Evolutionary conservation across 2,329 filamentous ascomycete genomes (phyloP), one percentile per base, ranked within the genome.

Genomic region (Xylariaceae sp.): DNA sequence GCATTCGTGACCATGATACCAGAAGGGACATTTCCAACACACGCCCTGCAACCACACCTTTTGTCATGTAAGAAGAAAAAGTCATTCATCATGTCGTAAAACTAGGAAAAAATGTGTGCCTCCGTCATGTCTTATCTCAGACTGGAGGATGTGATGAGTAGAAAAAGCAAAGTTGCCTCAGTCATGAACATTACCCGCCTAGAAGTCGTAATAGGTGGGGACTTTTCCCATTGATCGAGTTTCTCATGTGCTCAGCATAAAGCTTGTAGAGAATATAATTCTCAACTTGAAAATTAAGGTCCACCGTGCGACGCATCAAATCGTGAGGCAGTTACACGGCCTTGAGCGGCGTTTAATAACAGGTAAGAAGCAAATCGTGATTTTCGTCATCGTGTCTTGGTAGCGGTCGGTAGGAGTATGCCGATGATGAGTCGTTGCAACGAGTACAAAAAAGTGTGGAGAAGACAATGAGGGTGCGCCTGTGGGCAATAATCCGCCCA

Each of bases 1-100:
- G 59, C 62, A 48, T 59, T 66, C 63, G 60, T 64, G 55, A 57
- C 57, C 55, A 56, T 59, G 53, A 59, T 62, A 64, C 64, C 63
- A 61, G 61, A 60, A 61, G 55, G 62, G 54, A 61, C 60, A 56
- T 61, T 59, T 60, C 60, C 56, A 62, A 63, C 59, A 53, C 55
- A 56, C 54, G 52, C 56, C 51, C 56, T 58, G 55, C 57, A 52
- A 60, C 61, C 62, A 57, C 61, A 55, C 58, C 60, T 61, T 65
- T 64, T 66, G 52, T 26, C 22, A 61, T 62, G 48, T 54, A 59
- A 46, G 53, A 59, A 50, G 57, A 59, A 56, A 58, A 55, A 48
- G 49, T 53, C 41, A 45, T 53, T 64, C 57, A 57, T 64, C 51
- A 62, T 52, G 52, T 63, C 59, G 47, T 62, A 48, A 62, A 26